Evolutionary conservation across 129 eudicot species (phyloP).

Genomic region (Escallonia herrerae): DNA sequence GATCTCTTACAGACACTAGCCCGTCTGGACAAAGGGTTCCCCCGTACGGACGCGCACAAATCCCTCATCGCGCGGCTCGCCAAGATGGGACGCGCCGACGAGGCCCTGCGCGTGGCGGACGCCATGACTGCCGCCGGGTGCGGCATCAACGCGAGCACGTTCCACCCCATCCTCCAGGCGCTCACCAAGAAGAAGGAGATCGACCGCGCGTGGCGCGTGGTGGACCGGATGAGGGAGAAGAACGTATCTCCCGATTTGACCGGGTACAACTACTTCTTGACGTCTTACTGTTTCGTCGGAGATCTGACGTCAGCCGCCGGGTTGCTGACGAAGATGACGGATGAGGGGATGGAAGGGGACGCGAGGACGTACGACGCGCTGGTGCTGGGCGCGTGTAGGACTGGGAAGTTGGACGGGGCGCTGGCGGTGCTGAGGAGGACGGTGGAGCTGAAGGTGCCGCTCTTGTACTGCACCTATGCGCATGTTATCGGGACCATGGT

Average conservation of each 20-base stretch:
- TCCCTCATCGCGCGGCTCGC: slow-evolving; percentile 41
- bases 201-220: slow-evolving; percentile 33
- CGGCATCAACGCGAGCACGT: slow-evolving; percentile 33
- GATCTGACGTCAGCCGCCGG: slow-evolving; percentile 29
- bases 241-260: slow-evolving; percentile 34
- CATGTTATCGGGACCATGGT: slow-evolving; percentile 44
- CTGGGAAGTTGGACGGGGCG: slow-evolving; percentile 57
- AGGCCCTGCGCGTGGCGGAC: slow-evolving; percentile 46
- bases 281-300: slow-evolving; percentile 34
- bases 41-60: slow-evolving; percentile 40
- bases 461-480: slow-evolving; percentile 41
- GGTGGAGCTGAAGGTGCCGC: slow-evolving; percentile 35
- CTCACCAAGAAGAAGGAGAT: slow-evolving; percentile 30
- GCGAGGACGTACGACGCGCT: slow-evolving; percentile 62
- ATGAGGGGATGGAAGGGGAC: slow-evolving; percentile 46
- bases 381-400: slow-evolving; percentile 67
- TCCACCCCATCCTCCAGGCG: slow-evolving; percentile 44
- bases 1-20: slow-evolving; percentile 33
- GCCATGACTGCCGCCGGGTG: slow-evolving; percentile 14
- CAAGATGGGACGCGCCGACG: slow-evolving; percentile 24
- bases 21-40: slow-evolving; percentile 21
- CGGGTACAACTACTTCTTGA: slow-evolving; percentile 39
- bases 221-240: slow-evolving; percentile 34
- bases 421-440: slow-evolving; percentile 41
- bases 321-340: slow-evolving; percentile 37